Conservation (phyloP, 176 grass and related monocot genomes). For the Elymus sibiricus region DNA sequence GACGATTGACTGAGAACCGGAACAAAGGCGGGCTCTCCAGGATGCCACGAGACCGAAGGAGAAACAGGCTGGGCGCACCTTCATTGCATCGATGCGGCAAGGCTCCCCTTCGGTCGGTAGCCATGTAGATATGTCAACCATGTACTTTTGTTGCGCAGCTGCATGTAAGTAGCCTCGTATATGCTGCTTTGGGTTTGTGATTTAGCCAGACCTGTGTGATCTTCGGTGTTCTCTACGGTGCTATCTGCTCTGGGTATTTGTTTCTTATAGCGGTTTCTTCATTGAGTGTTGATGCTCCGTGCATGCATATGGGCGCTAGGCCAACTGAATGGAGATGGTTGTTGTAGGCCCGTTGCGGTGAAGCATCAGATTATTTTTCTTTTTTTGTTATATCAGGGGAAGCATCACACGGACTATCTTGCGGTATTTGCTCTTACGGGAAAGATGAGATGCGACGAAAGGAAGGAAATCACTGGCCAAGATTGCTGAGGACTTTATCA, state of each 20-base stretch:
- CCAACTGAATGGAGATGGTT: not conserved
- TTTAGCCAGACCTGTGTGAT: no score
- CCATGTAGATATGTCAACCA: not conserved
- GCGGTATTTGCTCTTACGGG: not conserved
- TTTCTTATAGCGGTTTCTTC: not conserved
- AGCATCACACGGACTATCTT: not conserved
- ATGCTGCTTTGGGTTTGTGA: not conserved
- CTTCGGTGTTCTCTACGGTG: not conserved
- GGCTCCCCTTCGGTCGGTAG: not conserved
- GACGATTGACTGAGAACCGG: constrained; percentile 27
- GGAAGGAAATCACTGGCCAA: not conserved
- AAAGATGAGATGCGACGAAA: not conserved
- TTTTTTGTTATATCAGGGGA: not conserved
- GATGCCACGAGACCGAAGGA: not conserved
- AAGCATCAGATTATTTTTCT: not conserved
- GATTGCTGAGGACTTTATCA: not conserved
- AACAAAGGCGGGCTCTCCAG: not conserved
- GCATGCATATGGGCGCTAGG: not conserved
- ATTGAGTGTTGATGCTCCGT: not conserved
- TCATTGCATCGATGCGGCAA: not conserved
- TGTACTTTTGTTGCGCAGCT: not conserved
- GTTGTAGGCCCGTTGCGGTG: not conserved
- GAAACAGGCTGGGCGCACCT: not conserved
- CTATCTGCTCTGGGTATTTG: not conserved
- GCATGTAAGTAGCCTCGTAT: not conserved